Evolutionary conservation across 306 rosid species (phyloP).

Genomic region (Carpinus viminea): DNA sequence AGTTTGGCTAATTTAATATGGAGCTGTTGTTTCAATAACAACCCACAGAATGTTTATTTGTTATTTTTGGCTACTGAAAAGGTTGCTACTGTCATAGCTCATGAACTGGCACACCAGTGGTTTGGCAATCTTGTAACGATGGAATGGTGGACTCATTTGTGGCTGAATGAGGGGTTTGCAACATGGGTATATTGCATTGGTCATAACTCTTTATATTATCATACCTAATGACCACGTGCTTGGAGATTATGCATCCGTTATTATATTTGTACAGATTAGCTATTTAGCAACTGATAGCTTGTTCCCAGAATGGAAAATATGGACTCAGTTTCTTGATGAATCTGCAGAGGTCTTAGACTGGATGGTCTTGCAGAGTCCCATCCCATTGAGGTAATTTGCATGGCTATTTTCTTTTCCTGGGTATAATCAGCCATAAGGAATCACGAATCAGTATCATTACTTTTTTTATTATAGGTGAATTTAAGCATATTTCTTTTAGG

Average conservation of each 20-base stretch:
- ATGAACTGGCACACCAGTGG: conserved; percentile 98
- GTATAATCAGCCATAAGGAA: conserved; percentile 11
- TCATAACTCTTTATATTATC: conserved; percentile 13
- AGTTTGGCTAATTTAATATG: conserved; percentile 22
- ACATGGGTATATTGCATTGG: conserved; percentile 72
- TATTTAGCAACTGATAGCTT: conserved; percentile 83
- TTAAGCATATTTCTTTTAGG: conserved; percentile 50
- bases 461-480: conserved; percentile 4
- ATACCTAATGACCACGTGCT: conserved; percentile 10
- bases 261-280: conserved; percentile 66
- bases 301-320: conserved; percentile 93
- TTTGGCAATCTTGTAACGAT: conserved; percentile 98
- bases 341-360: conserved; percentile 71
- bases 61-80: conserved; percentile 37
- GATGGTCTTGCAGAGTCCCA: conserved; percentile 97
- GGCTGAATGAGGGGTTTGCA: conserved; percentile 98
- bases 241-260: background rate
- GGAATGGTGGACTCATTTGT: conserved; percentile 99
- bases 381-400: conserved; percentile 43
- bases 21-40: conserved; percentile 18
- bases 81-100: conserved; percentile 93
- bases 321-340: conserved; percentile 94
- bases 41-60: conserved; percentile 15
- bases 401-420: background rate
- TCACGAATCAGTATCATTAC: conserved; percentile 15